These are phyloP conservation scores for Psophocarpus tetragonolobus DNA, from an alignment of 306 rosid genomes.

Conservation along the genomic window DNA sequence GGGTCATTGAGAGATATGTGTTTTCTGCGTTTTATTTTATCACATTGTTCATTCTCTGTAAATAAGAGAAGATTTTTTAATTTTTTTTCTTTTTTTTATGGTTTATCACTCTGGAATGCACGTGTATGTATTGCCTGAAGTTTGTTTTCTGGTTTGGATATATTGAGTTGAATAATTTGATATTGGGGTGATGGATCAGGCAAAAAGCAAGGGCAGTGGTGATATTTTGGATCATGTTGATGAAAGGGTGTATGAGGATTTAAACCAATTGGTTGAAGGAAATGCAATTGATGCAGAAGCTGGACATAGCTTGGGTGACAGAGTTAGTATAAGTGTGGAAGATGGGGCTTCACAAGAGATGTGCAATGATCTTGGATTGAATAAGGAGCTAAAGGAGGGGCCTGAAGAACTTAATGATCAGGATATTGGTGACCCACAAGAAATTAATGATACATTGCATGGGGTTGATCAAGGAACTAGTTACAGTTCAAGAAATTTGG, in stretches of 20 bases:
- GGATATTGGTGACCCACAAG: not conserved
- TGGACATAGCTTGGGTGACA: constrained; percentile 34
- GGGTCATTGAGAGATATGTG: constrained; percentile 30
- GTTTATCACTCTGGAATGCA: constrained; percentile 1
- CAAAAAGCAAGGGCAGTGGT: constrained; percentile 10
- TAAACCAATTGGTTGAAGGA: constrained; percentile 23
- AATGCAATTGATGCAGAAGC: constrained; percentile 41
- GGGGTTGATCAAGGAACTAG: constrained; percentile 45
- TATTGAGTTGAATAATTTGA: constrained; percentile 31
- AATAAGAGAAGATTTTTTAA: not conserved
- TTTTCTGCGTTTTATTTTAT: constrained; percentile 32
- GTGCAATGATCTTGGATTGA: constrained; percentile 39
- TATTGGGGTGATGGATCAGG: constrained; percentile 38
- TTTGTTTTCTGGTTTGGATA: constrained; percentile 31
- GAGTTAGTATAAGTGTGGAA: constrained; percentile 24
- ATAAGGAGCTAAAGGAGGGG: constrained; percentile 34
- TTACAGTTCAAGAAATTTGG: constrained; percentile 40
- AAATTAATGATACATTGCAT: constrained; percentile 30
- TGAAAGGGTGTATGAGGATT: constrained; percentile 31
- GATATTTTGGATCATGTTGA: constrained; percentile 35
- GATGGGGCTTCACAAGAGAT: constrained; percentile 29
- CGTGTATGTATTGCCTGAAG: not conserved
- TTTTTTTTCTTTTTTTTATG: not conserved
- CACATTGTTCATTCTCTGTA: constrained; percentile 36
- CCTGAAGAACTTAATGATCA: constrained; percentile 17